phyloP scores from a whole-genome alignment of 2,329 filamentous ascomycete genomes.

The Ophiostoma sp. region DNA sequence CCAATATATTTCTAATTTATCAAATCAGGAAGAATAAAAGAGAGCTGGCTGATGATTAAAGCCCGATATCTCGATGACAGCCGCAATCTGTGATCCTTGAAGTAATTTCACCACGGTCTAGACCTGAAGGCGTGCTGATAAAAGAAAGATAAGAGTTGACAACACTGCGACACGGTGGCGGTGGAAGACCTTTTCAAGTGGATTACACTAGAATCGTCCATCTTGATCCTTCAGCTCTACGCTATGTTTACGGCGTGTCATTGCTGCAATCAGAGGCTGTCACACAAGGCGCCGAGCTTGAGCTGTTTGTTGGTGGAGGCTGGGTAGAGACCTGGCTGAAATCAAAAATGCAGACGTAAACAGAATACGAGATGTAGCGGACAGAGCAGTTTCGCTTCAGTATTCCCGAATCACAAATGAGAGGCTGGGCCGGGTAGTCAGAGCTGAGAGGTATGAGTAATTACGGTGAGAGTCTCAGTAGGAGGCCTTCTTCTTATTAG shows the following conservation, averaged over 20 bases:
- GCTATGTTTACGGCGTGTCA: not conserved
- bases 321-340: too few relatives aligned
- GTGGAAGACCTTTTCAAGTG: too few relatives aligned
- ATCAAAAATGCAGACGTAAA: not conserved
- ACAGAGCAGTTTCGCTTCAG: not conserved
- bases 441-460: not conserved
- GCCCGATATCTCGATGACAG: too few relatives aligned
- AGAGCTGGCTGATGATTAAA: not conserved
- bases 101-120: too few relatives aligned
- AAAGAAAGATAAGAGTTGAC: too few relatives aligned
- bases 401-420: conserved; percentile 1
- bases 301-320: not conserved
- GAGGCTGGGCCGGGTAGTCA: not conserved
- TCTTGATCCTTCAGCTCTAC: not conserved
- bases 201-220: not conserved
- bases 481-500: not conserved
- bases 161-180: too few relatives aligned
- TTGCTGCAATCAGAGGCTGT: not conserved
- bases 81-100: not conserved
- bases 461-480: not conserved
- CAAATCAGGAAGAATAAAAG: not conserved
- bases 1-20: too few relatives aligned
- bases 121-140: too few relatives aligned
- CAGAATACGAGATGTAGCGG: not conserved
- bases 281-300: not conserved